Evolutionary conservation across 495 filamentous ascomycete species (phyloP).

Genomic region (Hypoxylon fuscum): DNA sequence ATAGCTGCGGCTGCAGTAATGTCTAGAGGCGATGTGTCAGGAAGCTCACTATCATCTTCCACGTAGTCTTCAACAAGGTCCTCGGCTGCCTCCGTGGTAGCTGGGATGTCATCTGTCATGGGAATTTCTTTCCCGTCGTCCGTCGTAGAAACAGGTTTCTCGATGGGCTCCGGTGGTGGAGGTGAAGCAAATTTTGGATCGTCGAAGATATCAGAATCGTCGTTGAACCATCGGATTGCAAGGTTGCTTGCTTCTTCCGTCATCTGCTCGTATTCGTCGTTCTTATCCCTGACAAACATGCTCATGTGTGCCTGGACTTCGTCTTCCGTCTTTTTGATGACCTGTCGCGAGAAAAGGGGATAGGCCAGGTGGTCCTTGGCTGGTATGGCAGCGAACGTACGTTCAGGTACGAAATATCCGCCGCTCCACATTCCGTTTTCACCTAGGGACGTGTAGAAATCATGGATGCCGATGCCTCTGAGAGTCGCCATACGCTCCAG

Average conservation of each 20-base stretch:
- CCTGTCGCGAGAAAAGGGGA: constrained; percentile 64
- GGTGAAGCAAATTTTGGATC: constrained; percentile 51
- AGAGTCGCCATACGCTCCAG: constrained; percentile 53
- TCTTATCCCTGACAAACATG: constrained; percentile 82
- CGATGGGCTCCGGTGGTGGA: constrained; percentile 31
- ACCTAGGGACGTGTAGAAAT: constrained; percentile 53
- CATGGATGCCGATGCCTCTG: constrained; percentile 49
- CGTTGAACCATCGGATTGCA: constrained; percentile 62
- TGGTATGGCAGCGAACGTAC: constrained; percentile 62
- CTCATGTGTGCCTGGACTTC: constrained; percentile 84
- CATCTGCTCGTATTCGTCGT: constrained; percentile 78
- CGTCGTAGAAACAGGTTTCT: constrained; percentile 45
- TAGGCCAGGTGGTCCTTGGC: constrained; percentile 46
- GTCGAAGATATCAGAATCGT: constrained; percentile 53
- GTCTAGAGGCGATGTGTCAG: constrained; percentile 57
- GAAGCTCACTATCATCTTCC: constrained; percentile 39
- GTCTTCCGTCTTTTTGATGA: constrained; percentile 78
- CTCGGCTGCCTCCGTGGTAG: constrained; percentile 13
- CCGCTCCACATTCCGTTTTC: constrained; percentile 63
- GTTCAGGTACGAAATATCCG: constrained; percentile 62
- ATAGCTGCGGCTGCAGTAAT: constrained; percentile 56
- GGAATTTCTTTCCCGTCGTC: constrained; percentile 49
- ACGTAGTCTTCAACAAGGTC: constrained; percentile 5
- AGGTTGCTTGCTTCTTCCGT: constrained; percentile 69
- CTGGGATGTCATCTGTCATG: constrained; percentile 27